Conservation (phyloP, 805 yeast species). For the Monosporozyma servazzii region DNA sequence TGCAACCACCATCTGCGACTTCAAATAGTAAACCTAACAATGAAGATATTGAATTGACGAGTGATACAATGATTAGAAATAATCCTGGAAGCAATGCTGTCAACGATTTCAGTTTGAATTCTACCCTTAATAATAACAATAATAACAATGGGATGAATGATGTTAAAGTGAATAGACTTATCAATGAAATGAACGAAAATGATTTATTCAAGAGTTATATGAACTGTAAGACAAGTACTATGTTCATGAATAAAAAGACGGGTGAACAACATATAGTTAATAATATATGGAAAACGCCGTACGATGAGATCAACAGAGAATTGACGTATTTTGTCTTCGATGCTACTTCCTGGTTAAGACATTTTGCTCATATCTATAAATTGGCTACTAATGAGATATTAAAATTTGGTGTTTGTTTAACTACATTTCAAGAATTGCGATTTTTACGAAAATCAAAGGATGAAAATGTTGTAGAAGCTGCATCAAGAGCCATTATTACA, state of each 20-base stretch:
- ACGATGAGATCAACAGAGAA: slow-evolving; percentile 39
- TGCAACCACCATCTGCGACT: not conserved
- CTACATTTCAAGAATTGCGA: slow-evolving; percentile 70
- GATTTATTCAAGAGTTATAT: slow-evolving; percentile 14
- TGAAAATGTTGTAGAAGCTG: slow-evolving; percentile 67
- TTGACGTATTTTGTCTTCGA: slow-evolving; percentile 57
- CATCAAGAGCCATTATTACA: slow-evolving; percentile 70
- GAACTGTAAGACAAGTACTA: slow-evolving; percentile 3
- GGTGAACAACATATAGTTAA: slow-evolving; percentile 2
- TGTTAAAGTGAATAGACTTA: not conserved
- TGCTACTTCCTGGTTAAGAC: slow-evolving; percentile 74
- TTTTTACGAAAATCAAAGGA: slow-evolving; percentile 63
- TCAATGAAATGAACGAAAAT: slow-evolving; percentile 2
- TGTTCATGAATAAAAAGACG: not conserved
- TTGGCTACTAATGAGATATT: slow-evolving; percentile 53
- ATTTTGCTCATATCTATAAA: slow-evolving; percentile 67
- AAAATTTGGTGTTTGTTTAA: slow-evolving; percentile 56
- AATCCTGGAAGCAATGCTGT: not conserved
- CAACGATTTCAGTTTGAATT: not conserved
- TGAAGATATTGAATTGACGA: not conserved
- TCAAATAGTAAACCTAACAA: not conserved
- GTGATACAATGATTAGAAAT: not conserved
- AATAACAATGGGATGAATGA: not conserved
- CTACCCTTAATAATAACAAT: not conserved
- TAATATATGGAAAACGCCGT: not conserved